These are phyloP conservation scores for Coelastrella sp. DNA, from an alignment of 139 green algal genomes.

Conservation along the genomic window DNA sequence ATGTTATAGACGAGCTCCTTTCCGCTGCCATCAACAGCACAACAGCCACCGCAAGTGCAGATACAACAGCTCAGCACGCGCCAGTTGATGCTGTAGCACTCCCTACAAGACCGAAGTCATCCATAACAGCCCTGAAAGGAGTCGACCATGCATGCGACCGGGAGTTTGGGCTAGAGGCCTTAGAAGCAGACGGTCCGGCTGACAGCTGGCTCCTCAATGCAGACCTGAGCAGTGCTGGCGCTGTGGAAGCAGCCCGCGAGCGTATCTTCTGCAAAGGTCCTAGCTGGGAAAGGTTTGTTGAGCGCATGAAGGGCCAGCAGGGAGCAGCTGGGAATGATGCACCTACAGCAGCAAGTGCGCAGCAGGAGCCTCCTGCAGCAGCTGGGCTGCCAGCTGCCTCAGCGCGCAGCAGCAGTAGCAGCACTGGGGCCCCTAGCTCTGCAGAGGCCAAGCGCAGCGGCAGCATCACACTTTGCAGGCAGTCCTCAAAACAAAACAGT, in stretches of 20 bases:
- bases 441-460: not conserved
- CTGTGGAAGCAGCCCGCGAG: not conserved
- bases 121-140: conserved; percentile 4
- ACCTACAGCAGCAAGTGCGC: too few relatives aligned
- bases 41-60: not conserved
- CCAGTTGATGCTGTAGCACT: not conserved
- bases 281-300: conserved; percentile 30
- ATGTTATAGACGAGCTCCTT: not conserved
- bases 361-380: not conserved
- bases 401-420: not conserved
- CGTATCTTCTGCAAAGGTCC: not conserved
- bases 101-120: not conserved
- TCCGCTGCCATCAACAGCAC: not conserved
- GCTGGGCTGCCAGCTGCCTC: not conserved
- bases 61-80: not conserved
- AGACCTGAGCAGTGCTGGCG: not conserved
- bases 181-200: conserved; percentile 18
- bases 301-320: too few relatives aligned
- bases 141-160: not conserved
- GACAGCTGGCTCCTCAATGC: conserved; percentile 7
- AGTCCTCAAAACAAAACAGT: not conserved
- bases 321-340: too few relatives aligned
- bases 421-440: not conserved
- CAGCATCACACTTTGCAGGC: not conserved
- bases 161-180: not conserved